Conservation (phyloP, 495 filamentous ascomycete genomes). For the Penicillium cinerascens region DNA sequence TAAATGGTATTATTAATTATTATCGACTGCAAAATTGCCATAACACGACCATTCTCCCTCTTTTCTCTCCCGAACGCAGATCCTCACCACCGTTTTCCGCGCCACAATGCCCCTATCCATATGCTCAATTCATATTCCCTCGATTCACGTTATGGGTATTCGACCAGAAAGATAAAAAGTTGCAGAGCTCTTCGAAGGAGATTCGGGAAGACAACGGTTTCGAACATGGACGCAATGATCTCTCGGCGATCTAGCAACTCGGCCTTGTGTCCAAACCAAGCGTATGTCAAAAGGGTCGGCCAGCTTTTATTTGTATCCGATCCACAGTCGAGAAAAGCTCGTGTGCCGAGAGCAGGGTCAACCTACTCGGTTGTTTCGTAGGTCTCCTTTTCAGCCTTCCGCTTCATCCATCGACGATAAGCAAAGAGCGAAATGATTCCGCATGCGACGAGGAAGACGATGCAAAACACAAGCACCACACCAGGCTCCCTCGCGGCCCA, state of each 20-base stretch:
- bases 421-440: conserved; percentile 41
- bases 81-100: neutral
- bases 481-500: conserved; percentile 51
- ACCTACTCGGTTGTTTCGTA: conserved; percentile 20
- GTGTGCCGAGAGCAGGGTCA: neutral
- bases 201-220: no score
- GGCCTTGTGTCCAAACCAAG: neutral
- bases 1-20: conserved; percentile 1
- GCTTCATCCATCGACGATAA: conserved; percentile 41
- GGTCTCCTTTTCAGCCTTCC: conserved; percentile 29
- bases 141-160: neutral
- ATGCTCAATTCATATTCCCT: neutral
- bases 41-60: neutral
- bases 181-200: neutral
- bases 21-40: neutral
- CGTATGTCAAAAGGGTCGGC: neutral
- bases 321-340: neutral
- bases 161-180: neutral
- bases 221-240: no score
- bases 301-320: neutral
- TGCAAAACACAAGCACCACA: conserved; percentile 52
- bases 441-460: conserved; percentile 45
- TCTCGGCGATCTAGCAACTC: neutral
- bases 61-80: neutral
- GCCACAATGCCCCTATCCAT: neutral